A percentile compares a stretch with the other conserved stretches of the same genome.
These are phyloP conservation scores for Calvatia gigantea DNA, from an alignment of 768 basidiomycete species.

Conservation along the genomic window DNA sequence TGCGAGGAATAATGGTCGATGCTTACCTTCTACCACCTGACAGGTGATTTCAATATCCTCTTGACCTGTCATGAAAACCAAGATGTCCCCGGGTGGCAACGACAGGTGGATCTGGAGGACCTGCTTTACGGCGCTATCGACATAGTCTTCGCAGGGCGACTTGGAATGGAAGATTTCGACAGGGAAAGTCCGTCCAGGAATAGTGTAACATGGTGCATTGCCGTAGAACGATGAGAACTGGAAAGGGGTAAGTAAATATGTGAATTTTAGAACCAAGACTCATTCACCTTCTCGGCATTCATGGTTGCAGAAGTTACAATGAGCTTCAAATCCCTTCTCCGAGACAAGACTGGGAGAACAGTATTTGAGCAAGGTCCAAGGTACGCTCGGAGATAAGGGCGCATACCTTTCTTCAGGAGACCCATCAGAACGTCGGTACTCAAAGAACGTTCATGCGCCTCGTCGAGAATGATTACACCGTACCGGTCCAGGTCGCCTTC, in stretches of 20 bases:
- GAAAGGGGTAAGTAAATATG: neutral
- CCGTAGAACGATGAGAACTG: conserved; percentile 96
- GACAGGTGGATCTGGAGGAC: conserved; percentile 96
- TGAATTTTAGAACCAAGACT: neutral
- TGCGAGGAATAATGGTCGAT: neutral
- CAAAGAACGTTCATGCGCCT: conserved; percentile 95
- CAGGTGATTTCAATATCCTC: conserved; percentile 99
- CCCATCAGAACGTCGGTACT: conserved; percentile 99
- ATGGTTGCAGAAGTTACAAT: conserved; percentile 99
- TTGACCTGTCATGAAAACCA: conserved; percentile 99
- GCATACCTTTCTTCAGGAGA: conserved; percentile 84
- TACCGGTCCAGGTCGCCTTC: conserved; percentile 98
- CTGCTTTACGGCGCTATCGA: conserved; percentile 97
- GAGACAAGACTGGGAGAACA: conserved; percentile 77
- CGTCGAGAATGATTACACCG: conserved; percentile 96
- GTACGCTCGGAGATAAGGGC: neutral
- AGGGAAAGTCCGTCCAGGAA: conserved; percentile 90
- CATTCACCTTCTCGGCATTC: conserved; percentile 92
- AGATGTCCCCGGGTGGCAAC: conserved; percentile 87
- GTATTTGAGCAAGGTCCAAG: conserved; percentile 1
- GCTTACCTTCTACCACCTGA: conserved; percentile 81
- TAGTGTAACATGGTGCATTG: conserved; percentile 91
- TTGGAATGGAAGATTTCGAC: conserved; percentile 96
- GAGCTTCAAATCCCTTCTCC: conserved; percentile 89
- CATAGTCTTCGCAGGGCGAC: conserved; percentile 98